Evolutionary conservation across 2,329 filamentous ascomycete species (phyloP).

Genomic region (Trichophyton equinum): DNA sequence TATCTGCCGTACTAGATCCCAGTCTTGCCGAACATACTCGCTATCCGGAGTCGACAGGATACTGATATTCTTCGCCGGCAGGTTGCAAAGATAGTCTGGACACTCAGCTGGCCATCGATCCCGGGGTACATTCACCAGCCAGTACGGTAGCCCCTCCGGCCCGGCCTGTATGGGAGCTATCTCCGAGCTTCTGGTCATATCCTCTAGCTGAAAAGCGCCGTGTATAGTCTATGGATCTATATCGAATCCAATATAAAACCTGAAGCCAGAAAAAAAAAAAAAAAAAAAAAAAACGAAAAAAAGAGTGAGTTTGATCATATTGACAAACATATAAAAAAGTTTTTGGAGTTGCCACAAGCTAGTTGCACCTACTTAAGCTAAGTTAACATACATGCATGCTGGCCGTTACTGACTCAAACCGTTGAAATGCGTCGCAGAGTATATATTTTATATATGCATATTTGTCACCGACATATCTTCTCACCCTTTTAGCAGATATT

Average conservation of each 20-base stretch:
- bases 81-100: conserved; percentile 54
- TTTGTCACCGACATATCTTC: not conserved
- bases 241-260: not conserved
- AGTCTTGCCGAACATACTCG: conserved; percentile 51
- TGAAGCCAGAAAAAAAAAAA: not conserved
- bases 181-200: not conserved
- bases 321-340: too few relatives aligned
- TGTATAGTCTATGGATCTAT: not conserved
- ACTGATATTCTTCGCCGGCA: conserved; percentile 53
- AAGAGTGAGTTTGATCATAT: too few relatives aligned
- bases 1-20: conserved; percentile 56
- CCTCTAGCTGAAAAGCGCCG: too few relatives aligned
- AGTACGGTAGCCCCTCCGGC: conserved; percentile 47
- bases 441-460: not conserved
- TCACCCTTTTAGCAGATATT: too few relatives aligned
- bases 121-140: conserved; percentile 66
- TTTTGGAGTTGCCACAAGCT: not conserved
- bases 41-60: conserved; percentile 61
- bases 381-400: too few relatives aligned
- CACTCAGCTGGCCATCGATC: conserved; percentile 52
- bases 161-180: not conserved
- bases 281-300: too few relatives aligned
- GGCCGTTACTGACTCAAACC: too few relatives aligned
- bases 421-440: too few relatives aligned
- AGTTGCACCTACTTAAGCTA: too few relatives aligned